Percentiles rank a stretch among this genome's conserved stretches.
phyloP scores from a whole-genome alignment of 257 asterid genomes.

The Solanum appendiculatum region DNA sequence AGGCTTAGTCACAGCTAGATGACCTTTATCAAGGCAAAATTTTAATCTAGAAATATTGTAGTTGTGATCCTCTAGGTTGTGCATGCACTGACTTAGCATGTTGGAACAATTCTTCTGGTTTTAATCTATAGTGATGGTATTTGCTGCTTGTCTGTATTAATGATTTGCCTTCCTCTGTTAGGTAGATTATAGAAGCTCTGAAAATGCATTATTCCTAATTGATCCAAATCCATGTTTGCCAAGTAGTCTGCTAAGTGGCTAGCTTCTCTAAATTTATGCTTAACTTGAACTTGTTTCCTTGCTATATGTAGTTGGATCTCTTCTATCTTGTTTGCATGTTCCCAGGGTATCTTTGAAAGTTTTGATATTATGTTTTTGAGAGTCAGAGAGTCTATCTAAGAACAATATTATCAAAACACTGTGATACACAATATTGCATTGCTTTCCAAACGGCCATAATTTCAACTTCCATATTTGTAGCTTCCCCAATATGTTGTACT shows the following conservation, averaged over 20 bases:
- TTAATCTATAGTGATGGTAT: background rate
- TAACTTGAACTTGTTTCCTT: background rate
- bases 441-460: background rate
- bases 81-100: background rate
- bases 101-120: background rate
- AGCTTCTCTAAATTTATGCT: background rate
- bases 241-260: too few relatives aligned
- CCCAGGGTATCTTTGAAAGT: background rate
- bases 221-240: too few relatives aligned
- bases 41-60: too few relatives aligned
- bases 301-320: too few relatives aligned
- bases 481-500: background rate
- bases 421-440: too few relatives aligned
- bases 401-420: rapidly evolving
- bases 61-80: too few relatives aligned
- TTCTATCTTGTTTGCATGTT: background rate
- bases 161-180: too few relatives aligned
- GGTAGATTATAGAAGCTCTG: too few relatives aligned
- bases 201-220: background rate
- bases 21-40: background rate
- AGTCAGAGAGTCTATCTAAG: background rate
- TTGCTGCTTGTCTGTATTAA: too few relatives aligned
- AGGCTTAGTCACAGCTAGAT: background rate
- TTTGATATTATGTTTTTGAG: background rate
- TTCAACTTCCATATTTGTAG: background rate